These are phyloP conservation scores for Erigeron philadelphicus DNA, from an alignment of 140 eudicot genomes.

Conservation along the genomic window DNA sequence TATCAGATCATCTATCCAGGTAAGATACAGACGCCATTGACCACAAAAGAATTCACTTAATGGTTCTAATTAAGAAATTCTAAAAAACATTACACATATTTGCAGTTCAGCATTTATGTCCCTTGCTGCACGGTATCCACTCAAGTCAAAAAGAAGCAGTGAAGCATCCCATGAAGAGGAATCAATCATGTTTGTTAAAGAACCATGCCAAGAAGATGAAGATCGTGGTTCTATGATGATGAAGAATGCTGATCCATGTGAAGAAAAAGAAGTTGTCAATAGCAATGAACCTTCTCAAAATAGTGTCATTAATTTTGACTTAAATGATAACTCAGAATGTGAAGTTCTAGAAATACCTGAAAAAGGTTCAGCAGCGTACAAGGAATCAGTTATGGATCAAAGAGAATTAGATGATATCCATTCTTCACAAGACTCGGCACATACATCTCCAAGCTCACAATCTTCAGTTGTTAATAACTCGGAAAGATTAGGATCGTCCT, in stretches of 20 bases:
- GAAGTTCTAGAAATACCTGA: slow-evolving; percentile 29
- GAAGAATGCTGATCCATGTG: slow-evolving; percentile 29
- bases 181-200: slow-evolving; percentile 31
- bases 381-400: slow-evolving; percentile 32
- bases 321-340: slow-evolving; percentile 36
- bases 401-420: slow-evolving; percentile 49
- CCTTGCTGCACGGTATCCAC: slow-evolving; percentile 68
- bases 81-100: slow-evolving; percentile 8
- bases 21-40: slow-evolving; percentile 19
- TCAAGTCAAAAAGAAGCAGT: slow-evolving; percentile 32
- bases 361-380: slow-evolving; percentile 20
- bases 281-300: slow-evolving; percentile 37
- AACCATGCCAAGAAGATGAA: slow-evolving; percentile 42
- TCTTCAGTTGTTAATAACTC: slow-evolving; percentile 38
- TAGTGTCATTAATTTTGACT: slow-evolving; percentile 22
- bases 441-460: slow-evolving; percentile 55
- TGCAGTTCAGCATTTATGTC: slow-evolving; percentile 58
- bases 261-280: slow-evolving; percentile 42
- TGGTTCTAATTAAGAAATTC: slow-evolving; percentile 8
- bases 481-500: slow-evolving; percentile 38
- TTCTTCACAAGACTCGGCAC: slow-evolving; percentile 59
- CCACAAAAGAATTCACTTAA: background rate
- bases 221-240: slow-evolving; percentile 33
- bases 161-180: slow-evolving; percentile 37
- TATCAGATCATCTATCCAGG: slow-evolving; percentile 91